Evolutionary conservation across 2,329 filamentous ascomycete species (phyloP).

Genomic region (Orbilia brochopaga): DNA sequence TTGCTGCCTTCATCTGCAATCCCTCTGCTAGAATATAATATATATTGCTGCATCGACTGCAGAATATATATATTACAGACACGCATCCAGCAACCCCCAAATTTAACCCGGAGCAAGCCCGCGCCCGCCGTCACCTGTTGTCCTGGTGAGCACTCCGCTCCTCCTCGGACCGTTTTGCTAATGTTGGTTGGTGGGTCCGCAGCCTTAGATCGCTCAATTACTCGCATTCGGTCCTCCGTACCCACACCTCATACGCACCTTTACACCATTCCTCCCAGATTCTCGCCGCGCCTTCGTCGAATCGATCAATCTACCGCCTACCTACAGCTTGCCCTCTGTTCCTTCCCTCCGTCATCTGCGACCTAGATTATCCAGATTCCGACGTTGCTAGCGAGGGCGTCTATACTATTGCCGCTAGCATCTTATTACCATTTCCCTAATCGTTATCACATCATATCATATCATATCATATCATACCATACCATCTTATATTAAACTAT

Average conservation of each 20-base stretch:
- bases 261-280: slow-evolving; percentile 1
- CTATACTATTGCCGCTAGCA: neutral
- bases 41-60: no score
- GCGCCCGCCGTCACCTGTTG: slow-evolving; percentile 3
- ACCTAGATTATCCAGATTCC: slow-evolving; percentile 11
- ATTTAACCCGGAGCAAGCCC: slow-evolving; percentile 9
- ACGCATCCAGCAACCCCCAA: slow-evolving; percentile 14
- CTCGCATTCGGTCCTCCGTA: slow-evolving; percentile 16
- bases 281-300: neutral
- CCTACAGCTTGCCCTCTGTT: neutral
- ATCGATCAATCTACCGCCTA: neutral
- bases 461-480: no score
- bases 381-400: neutral
- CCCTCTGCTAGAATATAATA: no score
- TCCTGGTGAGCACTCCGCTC: slow-evolving; percentile 20
- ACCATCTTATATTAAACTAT: no score
- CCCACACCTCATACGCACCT: slow-evolving; percentile 13
- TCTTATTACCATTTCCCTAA: neutral
- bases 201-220: slow-evolving; percentile 27
- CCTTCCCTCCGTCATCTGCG: neutral
- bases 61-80: slow-evolving; percentile 1
- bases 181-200: slow-evolving; percentile 36
- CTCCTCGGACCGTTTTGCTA: slow-evolving; percentile 34
- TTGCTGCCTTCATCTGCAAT: neutral
- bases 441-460: no score